Conservation (phyloP, 2,329 filamentous ascomycete species). For the Pseudocercospora cruenta region DNA sequence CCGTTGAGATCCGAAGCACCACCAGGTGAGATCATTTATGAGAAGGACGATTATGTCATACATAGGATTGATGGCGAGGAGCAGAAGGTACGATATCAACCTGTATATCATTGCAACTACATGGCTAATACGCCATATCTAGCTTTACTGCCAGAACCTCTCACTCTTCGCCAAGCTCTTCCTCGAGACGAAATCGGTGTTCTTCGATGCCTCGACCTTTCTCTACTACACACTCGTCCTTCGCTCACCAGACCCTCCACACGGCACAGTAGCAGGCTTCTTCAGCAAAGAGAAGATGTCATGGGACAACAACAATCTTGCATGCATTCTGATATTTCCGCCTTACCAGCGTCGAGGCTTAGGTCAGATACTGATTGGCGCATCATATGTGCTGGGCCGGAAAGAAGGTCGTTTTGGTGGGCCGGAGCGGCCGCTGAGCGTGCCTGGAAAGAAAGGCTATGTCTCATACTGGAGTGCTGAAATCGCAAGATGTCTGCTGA, state of each 20-base stretch:
- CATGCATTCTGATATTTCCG: constrained; percentile 93
- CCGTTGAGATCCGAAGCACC: constrained; percentile 47
- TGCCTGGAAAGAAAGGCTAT: constrained; percentile 82
- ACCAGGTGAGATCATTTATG: constrained; percentile 76
- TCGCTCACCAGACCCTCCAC: constrained; percentile 40
- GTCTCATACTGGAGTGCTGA: constrained; percentile 83
- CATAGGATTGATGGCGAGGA: constrained; percentile 92
- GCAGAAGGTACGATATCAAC: constrained; percentile 57
- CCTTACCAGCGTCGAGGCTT: constrained; percentile 92
- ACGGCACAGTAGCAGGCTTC: constrained; percentile 78
- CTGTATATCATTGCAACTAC: neutral
- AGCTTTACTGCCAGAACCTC: constrained; percentile 89
- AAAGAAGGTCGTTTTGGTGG: constrained; percentile 84
- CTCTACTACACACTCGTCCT: constrained; percentile 92
- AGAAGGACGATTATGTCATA: constrained; percentile 78
- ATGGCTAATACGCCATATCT: constrained; percentile 8
- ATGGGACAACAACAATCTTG: constrained; percentile 97
- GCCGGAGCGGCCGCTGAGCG: constrained; percentile 90
- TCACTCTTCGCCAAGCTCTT: constrained; percentile 97
- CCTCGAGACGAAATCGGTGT: constrained; percentile 96
- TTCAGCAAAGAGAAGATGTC: constrained; percentile 99
- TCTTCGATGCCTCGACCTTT: constrained; percentile 94
- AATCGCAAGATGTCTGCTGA: constrained; percentile 69
- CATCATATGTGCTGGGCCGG: constrained; percentile 88
- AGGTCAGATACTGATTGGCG: constrained; percentile 85